Conservation (phyloP, 768 basidiomycete species). For the Serendipita indica region DNA sequence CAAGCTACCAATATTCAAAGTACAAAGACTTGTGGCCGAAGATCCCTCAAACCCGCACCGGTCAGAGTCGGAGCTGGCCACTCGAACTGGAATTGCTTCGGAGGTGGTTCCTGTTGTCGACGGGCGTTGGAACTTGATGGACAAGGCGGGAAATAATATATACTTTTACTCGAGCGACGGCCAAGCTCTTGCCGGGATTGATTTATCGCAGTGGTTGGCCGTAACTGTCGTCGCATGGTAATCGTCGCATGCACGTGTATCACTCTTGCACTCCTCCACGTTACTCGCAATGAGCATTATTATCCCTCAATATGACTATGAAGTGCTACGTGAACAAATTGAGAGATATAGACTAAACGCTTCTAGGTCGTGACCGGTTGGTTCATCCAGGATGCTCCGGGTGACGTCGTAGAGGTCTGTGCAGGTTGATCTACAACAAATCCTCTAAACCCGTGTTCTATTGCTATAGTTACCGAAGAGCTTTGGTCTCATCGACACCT, state of each 20-base stretch:
- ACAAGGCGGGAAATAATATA: conserved; percentile 10
- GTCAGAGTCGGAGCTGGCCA: not conserved
- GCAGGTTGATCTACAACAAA: conserved; percentile 21
- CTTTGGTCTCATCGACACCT: conserved; percentile 44
- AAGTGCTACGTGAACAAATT: not conserved
- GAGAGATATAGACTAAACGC: not conserved
- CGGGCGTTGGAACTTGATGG: conserved; percentile 17
- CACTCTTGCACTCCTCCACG: not conserved
- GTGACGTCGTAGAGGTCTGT: conserved; percentile 19
- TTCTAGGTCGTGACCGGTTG: conserved; percentile 27
- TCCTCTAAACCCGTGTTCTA: not conserved
- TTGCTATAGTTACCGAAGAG: conserved; percentile 34
- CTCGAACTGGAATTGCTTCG: conserved; percentile 12
- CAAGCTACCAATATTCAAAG: conserved; percentile 44
- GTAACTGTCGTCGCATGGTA: not conserved
- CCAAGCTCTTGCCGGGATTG: not conserved
- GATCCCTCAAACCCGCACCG: not conserved
- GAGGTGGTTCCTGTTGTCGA: conserved; percentile 18
- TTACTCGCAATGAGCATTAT: not conserved
- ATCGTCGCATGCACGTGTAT: not conserved
- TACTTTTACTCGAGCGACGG: conserved; percentile 8
- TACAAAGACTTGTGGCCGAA: conserved; percentile 19
- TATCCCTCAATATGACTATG: conserved; percentile 6
- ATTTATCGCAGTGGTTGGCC: not conserved
- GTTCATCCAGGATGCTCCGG: conserved; percentile 30